A percentile compares a stretch with the other conserved stretches of the same genome.
Evolutionary conservation across 1,284 basidiomycete genomes (phyloP).

Genomic region (Sporisorium exsertum): DNA sequence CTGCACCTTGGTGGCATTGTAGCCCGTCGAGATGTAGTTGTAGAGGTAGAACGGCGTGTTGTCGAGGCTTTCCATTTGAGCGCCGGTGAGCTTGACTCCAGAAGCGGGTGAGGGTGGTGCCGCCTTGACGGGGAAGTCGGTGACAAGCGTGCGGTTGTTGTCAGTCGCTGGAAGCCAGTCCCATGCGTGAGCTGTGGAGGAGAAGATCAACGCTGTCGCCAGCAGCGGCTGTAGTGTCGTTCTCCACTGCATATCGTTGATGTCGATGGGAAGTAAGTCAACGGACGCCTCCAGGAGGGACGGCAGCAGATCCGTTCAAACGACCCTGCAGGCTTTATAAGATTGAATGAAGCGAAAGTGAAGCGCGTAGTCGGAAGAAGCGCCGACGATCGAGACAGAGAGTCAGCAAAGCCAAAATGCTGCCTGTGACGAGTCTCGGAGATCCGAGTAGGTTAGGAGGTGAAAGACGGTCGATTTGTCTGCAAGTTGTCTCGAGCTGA

Average conservation of each 20-base stretch:
- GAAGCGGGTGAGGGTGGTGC: constrained; percentile 20
- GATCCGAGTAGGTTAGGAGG: background rate
- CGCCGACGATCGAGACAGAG: background rate
- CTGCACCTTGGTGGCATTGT: constrained; percentile 38
- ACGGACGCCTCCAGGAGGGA: background rate
- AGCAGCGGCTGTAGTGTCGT: constrained; percentile 7
- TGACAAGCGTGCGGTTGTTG: constrained; percentile 44
- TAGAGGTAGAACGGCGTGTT: constrained; percentile 38
- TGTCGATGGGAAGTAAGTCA: background rate
- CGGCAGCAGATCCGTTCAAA: no score
- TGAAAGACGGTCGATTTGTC: background rate
- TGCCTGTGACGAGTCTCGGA: background rate
- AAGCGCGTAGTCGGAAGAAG: background rate
- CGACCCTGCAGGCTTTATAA: no score
- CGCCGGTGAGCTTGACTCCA: constrained; percentile 1
- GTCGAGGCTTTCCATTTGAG: constrained; percentile 24
- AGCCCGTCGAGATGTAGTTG: constrained; percentile 48
- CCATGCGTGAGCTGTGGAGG: constrained; percentile 21
- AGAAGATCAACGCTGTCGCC: constrained; percentile 9
- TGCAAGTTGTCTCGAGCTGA: background rate
- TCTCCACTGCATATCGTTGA: constrained; percentile 17
- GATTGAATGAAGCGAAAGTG: background rate
- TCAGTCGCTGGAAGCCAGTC: constrained; percentile 48
- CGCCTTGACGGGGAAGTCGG: constrained; percentile 35
- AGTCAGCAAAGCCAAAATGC: constrained; percentile 7